Evolutionary conservation across 352 stramenopile genomes (phyloP).

Genomic region (Pythium monospermum): DNA sequence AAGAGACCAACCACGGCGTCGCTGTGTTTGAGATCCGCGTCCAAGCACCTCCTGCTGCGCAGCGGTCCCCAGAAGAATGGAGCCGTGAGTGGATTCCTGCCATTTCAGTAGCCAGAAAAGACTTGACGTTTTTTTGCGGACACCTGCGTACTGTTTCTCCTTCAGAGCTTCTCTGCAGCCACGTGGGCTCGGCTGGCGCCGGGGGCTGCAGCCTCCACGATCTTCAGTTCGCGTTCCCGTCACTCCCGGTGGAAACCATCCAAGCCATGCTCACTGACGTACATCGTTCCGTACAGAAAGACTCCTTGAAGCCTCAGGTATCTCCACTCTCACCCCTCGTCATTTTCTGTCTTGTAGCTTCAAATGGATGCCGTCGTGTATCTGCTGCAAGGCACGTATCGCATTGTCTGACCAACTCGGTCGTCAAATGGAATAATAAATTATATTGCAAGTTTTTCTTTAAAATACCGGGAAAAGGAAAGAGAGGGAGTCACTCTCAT

Average conservation of each 20-base stretch:
- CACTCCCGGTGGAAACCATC: slow-evolving; percentile 41
- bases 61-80: slow-evolving; percentile 45
- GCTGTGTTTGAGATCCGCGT: slow-evolving; percentile 53
- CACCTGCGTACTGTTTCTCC: not conserved
- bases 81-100: slow-evolving; percentile 29
- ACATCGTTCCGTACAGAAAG: slow-evolving; percentile 16
- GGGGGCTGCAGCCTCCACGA: slow-evolving; percentile 41
- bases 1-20: slow-evolving; percentile 48
- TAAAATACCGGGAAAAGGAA: too few species aligned
- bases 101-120: not conserved
- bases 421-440: too few species aligned
- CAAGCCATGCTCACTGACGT: slow-evolving; percentile 55
- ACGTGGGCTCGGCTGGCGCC: slow-evolving; percentile 29
- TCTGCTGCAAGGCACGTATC: slow-evolving; percentile 47
- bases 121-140: not conserved
- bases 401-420: slow-evolving; percentile 46
- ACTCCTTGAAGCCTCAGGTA: too few species aligned
- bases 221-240: slow-evolving; percentile 53
- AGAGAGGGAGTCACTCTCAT: too few species aligned
- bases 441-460: too few species aligned
- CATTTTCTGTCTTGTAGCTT: slow-evolving; percentile 24
- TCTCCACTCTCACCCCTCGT: not conserved
- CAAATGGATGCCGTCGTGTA: slow-evolving; percentile 68
- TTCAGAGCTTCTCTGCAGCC: slow-evolving; percentile 39
- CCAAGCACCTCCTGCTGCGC: slow-evolving; percentile 1